These are phyloP conservation scores for Aspergillus sp. DNA, from an alignment of 2,329 filamentous ascomycete genomes.

Conservation along the genomic window DNA sequence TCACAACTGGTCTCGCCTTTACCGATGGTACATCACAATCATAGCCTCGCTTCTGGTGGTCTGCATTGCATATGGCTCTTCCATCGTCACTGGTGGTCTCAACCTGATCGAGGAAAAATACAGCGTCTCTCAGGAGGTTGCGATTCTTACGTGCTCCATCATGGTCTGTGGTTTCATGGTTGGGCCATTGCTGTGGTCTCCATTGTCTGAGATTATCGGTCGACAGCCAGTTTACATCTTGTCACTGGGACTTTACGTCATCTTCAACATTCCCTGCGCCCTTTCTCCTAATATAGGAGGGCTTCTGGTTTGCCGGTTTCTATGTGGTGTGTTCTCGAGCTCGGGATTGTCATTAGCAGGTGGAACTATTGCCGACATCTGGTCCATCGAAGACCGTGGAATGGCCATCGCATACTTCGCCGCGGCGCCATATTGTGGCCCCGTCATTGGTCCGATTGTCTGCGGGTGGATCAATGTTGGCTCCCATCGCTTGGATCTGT, in stretches of 20 bases:
- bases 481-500: slow-evolving; percentile 27
- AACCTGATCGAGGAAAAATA: slow-evolving; percentile 61
- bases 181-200: slow-evolving; percentile 30
- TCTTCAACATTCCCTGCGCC: slow-evolving; percentile 37
- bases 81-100: slow-evolving; percentile 73
- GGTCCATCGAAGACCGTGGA: slow-evolving; percentile 73
- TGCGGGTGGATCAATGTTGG: slow-evolving; percentile 65
- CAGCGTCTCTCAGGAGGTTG: slow-evolving; percentile 67
- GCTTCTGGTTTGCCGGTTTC: slow-evolving; percentile 26
- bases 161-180: slow-evolving; percentile 77
- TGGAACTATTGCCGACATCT: slow-evolving; percentile 56
- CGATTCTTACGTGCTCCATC: slow-evolving; percentile 66
- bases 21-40: slow-evolving; percentile 81
- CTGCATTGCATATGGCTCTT: slow-evolving; percentile 64
- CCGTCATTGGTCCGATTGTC: slow-evolving; percentile 68
- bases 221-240: slow-evolving; percentile 33
- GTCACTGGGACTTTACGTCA: slow-evolving; percentile 28
- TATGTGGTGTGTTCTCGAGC: slow-evolving; percentile 30
- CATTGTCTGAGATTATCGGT: slow-evolving; percentile 31
- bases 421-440: slow-evolving; percentile 75
- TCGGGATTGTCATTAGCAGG: slow-evolving; percentile 28
- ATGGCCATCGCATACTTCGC: slow-evolving; percentile 80
- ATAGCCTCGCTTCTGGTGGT: slow-evolving; percentile 71
- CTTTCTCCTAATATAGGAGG: slow-evolving; percentile 30
- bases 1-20: slow-evolving; percentile 72